Conservation (phyloP, 148 eudicot species). For the Pouteria glomerata region DNA sequence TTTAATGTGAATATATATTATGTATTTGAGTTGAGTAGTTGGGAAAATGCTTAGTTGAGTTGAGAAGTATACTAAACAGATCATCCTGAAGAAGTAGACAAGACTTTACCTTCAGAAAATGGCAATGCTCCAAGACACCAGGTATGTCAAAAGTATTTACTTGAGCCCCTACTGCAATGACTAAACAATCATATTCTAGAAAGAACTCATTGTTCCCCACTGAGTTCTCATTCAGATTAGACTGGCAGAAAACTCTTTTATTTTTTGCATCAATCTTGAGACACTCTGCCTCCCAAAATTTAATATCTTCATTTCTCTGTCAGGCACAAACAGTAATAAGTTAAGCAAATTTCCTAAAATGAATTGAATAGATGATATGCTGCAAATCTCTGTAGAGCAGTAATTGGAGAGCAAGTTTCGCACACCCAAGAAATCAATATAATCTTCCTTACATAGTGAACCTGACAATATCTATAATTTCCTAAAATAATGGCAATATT, state of each 20-base stretch:
- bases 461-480: too few relatives aligned
- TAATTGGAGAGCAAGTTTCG: not conserved
- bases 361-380: too few relatives aligned
- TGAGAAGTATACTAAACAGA: too few relatives aligned
- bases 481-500: too few relatives aligned
- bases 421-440: not conserved
- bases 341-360: too few relatives aligned
- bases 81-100: conserved; percentile 7
- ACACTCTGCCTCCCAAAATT: conserved; percentile 83
- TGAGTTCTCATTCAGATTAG: conserved; percentile 44
- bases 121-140: conserved; percentile 82
- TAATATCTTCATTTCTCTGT: conserved; percentile 61
- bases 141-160: conserved; percentile 89
- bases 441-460: too few relatives aligned
- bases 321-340: conserved; percentile 3
- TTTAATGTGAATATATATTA: too few relatives aligned
- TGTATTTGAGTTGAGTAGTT: too few relatives aligned
- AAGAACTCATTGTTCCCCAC: conserved; percentile 53
- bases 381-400: not conserved
- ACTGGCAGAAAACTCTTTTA: conserved; percentile 55
- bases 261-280: conserved; percentile 60
- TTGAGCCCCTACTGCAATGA: conserved; percentile 81
- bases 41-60: too few relatives aligned
- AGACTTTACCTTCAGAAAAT: conserved; percentile 76
- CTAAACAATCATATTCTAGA: conserved; percentile 72